Evolutionary conservation across 2,329 filamentous ascomycete species (phyloP), one percentile per base, ranked within the genome.

Genomic region (Talaromyces atroroseus): DNA sequence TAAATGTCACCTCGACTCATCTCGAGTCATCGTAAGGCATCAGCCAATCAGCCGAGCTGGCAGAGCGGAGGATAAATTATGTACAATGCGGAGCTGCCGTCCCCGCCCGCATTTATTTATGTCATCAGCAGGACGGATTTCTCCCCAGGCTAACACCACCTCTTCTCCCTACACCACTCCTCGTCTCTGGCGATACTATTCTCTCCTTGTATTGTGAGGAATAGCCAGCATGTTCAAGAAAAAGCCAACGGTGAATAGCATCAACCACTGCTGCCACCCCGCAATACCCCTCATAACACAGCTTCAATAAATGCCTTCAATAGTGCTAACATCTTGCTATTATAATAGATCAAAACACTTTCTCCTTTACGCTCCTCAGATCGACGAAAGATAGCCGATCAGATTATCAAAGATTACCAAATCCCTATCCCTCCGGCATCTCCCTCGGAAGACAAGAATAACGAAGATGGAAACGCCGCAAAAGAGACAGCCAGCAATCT

Each of bases 311-410:
- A 11, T 38, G 16, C 34, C n/a, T n/a, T n/a, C n/a, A n/a, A n/a
- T 3, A 11, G 20, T 40, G 21, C 54, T 59, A 49, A 57, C 38
- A 16, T 55, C 40, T 60, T 64, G 46, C 64, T 45, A 49, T 11
- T 47, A n/a, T 12, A 29, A 23, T 49, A 84, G 78, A 82, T 88
- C 74, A 88, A 88, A 74, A 82, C 85, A 18, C 75, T 86, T 12
- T 78, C 84, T 3, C 83, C 85, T 42, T 72, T 88, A 52, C 81
- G 85, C 54, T 87, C 84, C 5, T 87, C 84, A 2, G 85, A 88
- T 64, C 80, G 85, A 58, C 78, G 85, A 58, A 85, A 82, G 63
- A 81, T 85, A 36, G 85, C 85, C 50, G 84, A 87, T 64, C 79
- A 84, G 62, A 86, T 88, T 63, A 87, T 88, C 65, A 70, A 77